These are phyloP conservation scores for Pseudophaeomoniella oleicola DNA, from an alignment of 2,329 filamentous ascomycete genomes.

Conservation along the genomic window DNA sequence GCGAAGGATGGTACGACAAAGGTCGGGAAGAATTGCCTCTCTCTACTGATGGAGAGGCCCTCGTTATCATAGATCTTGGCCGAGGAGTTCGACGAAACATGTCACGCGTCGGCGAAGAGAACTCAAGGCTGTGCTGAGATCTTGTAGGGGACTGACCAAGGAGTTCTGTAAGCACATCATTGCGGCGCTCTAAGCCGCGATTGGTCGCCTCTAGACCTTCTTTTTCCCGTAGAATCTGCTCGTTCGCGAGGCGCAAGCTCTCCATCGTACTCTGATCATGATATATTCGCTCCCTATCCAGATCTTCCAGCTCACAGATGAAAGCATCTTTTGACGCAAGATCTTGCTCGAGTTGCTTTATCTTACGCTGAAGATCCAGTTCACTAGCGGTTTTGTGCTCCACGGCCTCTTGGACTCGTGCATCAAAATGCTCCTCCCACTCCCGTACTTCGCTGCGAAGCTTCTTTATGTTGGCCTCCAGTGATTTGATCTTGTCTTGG, in stretches of 20 bases:
- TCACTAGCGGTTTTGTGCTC: conserved; percentile 15
- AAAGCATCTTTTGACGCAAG: conserved; percentile 15
- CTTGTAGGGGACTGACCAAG: conserved; percentile 20
- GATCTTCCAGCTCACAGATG: conserved; percentile 18
- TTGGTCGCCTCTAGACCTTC: conserved; percentile 17
- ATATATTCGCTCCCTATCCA: conserved; percentile 12
- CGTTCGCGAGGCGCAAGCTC: conserved; percentile 12
- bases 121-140: conserved; percentile 7
- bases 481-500: conserved; percentile 14
- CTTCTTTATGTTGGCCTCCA: conserved; percentile 16
- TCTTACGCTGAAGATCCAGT: conserved; percentile 14
- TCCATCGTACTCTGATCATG: conserved; percentile 9
- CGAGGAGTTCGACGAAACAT: conserved; percentile 9
- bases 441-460: conserved; percentile 17
- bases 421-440: conserved; percentile 19
- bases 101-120: conserved; percentile 9
- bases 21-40: conserved; percentile 7
- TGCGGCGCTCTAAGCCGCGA: conserved; percentile 17
- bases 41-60: conserved; percentile 13
- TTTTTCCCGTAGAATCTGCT: conserved; percentile 18
- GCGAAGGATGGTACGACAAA: conserved; percentile 7
- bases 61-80: conserved; percentile 17
- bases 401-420: conserved; percentile 17
- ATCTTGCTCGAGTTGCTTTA: conserved; percentile 18
- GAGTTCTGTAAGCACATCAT: conserved; percentile 21